A percentile compares a stretch with the other conserved stretches of the same genome.
Evolutionary conservation across 2,329 filamentous ascomycete genomes (phyloP).

Genomic region (Akanthomyces muscarius): DNA sequence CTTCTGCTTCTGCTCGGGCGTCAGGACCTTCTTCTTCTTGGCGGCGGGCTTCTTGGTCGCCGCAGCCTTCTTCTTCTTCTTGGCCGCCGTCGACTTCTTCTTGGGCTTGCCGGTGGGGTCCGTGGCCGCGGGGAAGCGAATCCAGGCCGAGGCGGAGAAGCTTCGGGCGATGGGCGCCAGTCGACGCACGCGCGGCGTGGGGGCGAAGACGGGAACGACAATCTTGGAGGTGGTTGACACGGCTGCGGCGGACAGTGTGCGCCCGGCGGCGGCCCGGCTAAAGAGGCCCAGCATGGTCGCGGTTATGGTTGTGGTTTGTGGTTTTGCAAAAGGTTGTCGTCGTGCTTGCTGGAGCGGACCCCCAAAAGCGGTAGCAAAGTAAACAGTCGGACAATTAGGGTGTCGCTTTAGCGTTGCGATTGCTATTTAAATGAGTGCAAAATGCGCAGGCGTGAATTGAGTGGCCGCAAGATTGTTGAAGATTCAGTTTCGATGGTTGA

Average conservation of each 20-base stretch:
- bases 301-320: not conserved
- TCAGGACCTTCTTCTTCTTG: conserved; percentile 32
- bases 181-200: conserved; percentile 21
- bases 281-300: conserved; percentile 39
- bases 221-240: conserved; percentile 23
- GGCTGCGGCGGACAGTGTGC: conserved; percentile 24
- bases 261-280: conserved; percentile 37
- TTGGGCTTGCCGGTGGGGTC: conserved; percentile 23
- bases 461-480: not conserved
- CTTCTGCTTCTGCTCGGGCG: conserved; percentile 37
- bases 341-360: not conserved
- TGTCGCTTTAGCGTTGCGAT: not conserved
- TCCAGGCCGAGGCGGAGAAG: conserved; percentile 31
- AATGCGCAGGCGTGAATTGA: not conserved
- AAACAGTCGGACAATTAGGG: not conserved
- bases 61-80: conserved; percentile 27
- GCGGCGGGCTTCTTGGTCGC: conserved; percentile 23
- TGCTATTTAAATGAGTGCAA: not conserved
- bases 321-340: not conserved
- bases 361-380: conserved; percentile 6
- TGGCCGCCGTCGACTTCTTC: conserved; percentile 24
- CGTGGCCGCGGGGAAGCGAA: conserved; percentile 22
- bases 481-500: not conserved
- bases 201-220: conserved; percentile 22
- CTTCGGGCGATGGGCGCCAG: conserved; percentile 24